Evolutionary conservation across 352 stramenopile species (phyloP).

Genomic region (Pythium utonaiense): DNA sequence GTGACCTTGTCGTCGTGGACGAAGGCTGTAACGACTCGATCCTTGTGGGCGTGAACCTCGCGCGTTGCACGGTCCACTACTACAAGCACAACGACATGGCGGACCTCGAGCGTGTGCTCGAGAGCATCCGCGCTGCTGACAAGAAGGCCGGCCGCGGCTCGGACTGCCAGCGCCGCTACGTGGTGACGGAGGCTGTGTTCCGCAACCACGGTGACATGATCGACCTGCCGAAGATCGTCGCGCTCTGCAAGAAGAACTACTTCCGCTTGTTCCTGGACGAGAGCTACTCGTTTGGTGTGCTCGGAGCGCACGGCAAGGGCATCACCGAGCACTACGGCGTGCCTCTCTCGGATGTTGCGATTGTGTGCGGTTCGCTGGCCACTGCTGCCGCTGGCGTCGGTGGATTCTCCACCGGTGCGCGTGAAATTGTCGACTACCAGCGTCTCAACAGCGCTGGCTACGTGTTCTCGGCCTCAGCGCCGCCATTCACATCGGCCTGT

Average conservation of each 20-base stretch:
- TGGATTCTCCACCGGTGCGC: constrained; percentile 95
- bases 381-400: constrained; percentile 93
- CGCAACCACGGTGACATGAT: constrained; percentile 95
- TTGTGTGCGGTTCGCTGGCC: constrained; percentile 93
- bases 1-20: constrained; percentile 96
- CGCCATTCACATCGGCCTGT: constrained; percentile 93
- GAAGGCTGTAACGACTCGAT: constrained; percentile 96
- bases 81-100: constrained; percentile 99
- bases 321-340: constrained; percentile 84
- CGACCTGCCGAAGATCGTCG: constrained; percentile 91
- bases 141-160: constrained; percentile 72
- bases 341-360: constrained; percentile 85
- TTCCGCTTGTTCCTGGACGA: constrained; percentile 90
- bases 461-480: constrained; percentile 97
- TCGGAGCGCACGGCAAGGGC: constrained; percentile 88
- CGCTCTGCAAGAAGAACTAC: constrained; percentile 89
- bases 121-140: constrained; percentile 86
- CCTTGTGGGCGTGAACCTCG: constrained; percentile 90
- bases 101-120: constrained; percentile 93
- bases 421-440: constrained; percentile 98
- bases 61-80: constrained; percentile 91
- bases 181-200: constrained; percentile 98
- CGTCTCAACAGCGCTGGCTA: constrained; percentile 97
- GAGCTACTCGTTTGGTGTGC: constrained; percentile 91
- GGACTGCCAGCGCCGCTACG: constrained; percentile 92